These are phyloP conservation scores for Xerocomellus intermedius DNA, from an alignment of 768 basidiomycete species.

Conservation along the genomic window DNA sequence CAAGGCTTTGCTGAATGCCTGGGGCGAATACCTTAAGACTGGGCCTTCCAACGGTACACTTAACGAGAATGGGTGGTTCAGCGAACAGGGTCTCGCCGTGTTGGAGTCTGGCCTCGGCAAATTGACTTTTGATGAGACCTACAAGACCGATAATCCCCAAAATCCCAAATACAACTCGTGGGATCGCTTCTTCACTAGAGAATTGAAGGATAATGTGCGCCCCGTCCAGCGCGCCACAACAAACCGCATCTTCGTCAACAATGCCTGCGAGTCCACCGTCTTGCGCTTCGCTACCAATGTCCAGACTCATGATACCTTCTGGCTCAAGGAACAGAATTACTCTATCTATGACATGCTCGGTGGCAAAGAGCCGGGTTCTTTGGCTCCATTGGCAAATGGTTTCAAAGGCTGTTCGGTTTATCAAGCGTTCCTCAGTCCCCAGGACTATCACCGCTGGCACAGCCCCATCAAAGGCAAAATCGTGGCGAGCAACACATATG, in stretches of 20 bases:
- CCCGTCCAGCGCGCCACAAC: too few species aligned
- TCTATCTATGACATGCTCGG: conserved; percentile 55
- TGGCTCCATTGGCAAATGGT: conserved; percentile 8
- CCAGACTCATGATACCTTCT: conserved; percentile 46
- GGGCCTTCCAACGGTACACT: too few species aligned
- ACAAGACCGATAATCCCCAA: not conserved
- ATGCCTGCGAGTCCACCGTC: conserved; percentile 52
- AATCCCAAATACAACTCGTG: conserved; percentile 11
- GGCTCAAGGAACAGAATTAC: conserved; percentile 59
- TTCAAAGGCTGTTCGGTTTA: conserved; percentile 50
- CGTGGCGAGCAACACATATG: conserved; percentile 34
- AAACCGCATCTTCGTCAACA: conserved; percentile 11
- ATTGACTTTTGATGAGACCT: not conserved
- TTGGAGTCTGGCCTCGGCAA: not conserved
- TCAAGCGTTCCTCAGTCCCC: conserved; percentile 54
- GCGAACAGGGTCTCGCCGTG: too few species aligned
- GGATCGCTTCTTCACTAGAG: conserved; percentile 56
- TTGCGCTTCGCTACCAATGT: conserved; percentile 38
- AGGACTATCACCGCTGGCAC: conserved; percentile 62
- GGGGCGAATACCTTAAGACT: too few species aligned
- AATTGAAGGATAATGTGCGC: conserved; percentile 22
- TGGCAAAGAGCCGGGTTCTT: not conserved
- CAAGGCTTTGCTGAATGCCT: too few species aligned
- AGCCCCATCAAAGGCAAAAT: conserved; percentile 47
- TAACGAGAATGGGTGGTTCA: too few species aligned